Conservation (phyloP, 768 basidiomycete species). For the Amanita phalloides region DNA sequence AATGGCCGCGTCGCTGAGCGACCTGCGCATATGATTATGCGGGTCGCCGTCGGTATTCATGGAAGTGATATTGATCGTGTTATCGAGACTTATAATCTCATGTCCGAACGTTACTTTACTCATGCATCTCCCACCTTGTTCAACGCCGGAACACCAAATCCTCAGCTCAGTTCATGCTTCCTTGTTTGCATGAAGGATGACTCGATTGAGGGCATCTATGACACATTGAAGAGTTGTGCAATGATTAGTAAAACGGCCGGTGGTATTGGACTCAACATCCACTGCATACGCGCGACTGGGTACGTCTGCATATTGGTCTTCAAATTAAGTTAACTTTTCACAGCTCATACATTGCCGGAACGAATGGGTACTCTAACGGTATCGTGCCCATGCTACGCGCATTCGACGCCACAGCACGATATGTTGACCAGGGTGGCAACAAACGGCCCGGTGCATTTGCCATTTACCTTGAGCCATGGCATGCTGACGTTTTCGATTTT, state of each 20-base stretch:
- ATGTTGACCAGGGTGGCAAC: conserved; percentile 98
- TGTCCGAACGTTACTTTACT: conserved; percentile 98
- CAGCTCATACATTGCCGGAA: conserved; percentile 97
- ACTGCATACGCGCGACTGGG: conserved; percentile 95
- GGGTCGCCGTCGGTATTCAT: conserved; percentile 96
- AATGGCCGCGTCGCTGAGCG: conserved; percentile 93
- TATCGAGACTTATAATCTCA: conserved; percentile 88
- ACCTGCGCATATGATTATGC: conserved; percentile 99
- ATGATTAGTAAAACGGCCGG: conserved; percentile 99
- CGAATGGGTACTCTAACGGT: conserved; percentile 97
- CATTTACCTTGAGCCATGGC: conserved; percentile 99
- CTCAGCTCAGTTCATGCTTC: conserved; percentile 97
- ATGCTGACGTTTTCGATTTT: conserved; percentile 95
- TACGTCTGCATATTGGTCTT: conserved; percentile 22
- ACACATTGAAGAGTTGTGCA: conserved; percentile 95
- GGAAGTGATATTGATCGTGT: conserved; percentile 81
- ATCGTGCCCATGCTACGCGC: conserved; percentile 99
- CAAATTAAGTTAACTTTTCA: not conserved
- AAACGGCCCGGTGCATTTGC: conserved; percentile 98
- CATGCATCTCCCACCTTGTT: conserved; percentile 97
- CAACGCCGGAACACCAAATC: conserved; percentile 92
- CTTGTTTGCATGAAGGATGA: conserved; percentile 98
- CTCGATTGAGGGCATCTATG: conserved; percentile 98
- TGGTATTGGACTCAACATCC: conserved; percentile 93
- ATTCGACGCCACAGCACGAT: conserved; percentile 95